Percentiles rank a stretch among this genome's conserved stretches.
Evolutionary conservation across 805 yeast species (phyloP).

Genomic region (Wickerhamomyces pijperi): DNA sequence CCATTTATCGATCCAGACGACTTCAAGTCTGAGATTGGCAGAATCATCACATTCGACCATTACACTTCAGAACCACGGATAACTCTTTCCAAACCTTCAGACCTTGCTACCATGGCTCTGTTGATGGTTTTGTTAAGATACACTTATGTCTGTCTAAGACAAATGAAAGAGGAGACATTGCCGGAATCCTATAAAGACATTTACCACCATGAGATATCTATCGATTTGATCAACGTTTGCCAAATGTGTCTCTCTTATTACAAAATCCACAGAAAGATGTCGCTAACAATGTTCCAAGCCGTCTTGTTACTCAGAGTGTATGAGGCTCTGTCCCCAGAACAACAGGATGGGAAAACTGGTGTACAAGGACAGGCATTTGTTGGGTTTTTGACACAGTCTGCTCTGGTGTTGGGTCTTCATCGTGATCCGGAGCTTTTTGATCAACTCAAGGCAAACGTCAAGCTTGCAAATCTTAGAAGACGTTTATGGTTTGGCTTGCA

Average conservation of each 20-base stretch:
- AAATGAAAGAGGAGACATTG: conserved; percentile 13
- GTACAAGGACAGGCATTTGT: conserved; percentile 25
- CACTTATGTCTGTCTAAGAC: conserved; percentile 19
- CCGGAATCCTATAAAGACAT: conserved; percentile 1
- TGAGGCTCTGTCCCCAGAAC: conserved; percentile 32
- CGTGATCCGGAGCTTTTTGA: conserved; percentile 29
- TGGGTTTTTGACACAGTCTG: conserved; percentile 30
- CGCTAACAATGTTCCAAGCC: conserved; percentile 30
- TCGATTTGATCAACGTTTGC: conserved; percentile 27
- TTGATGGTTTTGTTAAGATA: conserved; percentile 29
- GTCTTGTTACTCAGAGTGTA: conserved; percentile 28
- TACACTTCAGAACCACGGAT: conserved; percentile 19
- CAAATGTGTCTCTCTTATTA: conserved; percentile 30
- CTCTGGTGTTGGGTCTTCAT: conserved; percentile 32
- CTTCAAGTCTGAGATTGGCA: conserved; percentile 19
- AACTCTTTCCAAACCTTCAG: conserved; percentile 23
- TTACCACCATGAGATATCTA: conserved; percentile 24
- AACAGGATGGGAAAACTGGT: conserved; percentile 30
- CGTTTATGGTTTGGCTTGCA: conserved; percentile 11
- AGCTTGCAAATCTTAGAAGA: conserved; percentile 10
- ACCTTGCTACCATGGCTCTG: conserved; percentile 28
- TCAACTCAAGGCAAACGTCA: conserved; percentile 5
- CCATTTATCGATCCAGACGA: conserved; percentile 32
- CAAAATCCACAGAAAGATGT: conserved; percentile 23
- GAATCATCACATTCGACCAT: conserved; percentile 26